phyloP scores from a whole-genome alignment of 257 asterid species.

The Fraxinus excelsior region DNA sequence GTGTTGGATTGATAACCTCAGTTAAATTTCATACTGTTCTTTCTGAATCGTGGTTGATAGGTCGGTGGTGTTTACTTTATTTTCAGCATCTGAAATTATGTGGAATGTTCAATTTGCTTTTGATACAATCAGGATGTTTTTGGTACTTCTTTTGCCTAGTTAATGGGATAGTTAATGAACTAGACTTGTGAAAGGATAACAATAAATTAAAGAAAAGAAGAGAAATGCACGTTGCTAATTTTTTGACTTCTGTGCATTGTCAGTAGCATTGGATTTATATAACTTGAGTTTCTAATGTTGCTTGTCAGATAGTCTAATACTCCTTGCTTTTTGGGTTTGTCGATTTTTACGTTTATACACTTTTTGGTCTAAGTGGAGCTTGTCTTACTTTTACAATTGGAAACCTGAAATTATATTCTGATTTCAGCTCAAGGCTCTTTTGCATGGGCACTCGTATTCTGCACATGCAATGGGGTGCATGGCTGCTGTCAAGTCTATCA shows the following conservation, averaged over 20 bases:
- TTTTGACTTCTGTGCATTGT: background rate
- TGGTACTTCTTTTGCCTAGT: too few species aligned
- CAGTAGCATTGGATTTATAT: background rate
- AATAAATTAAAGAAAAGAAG: background rate
- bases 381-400: background rate
- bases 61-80: background rate
- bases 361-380: background rate
- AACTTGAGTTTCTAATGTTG: background rate
- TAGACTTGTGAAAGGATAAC: too few species aligned
- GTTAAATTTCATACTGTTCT: background rate
- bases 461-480: slow-evolving; percentile 97
- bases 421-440: slow-evolving; percentile 89
- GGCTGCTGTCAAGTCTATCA: slow-evolving; percentile 80
- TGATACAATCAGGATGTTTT: background rate
- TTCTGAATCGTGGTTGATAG: background rate
- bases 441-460: slow-evolving; percentile 96
- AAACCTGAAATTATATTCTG: background rate
- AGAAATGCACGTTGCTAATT: background rate
- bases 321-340: background rate
- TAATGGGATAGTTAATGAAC: too few species aligned
- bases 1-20: background rate
- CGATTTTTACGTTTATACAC: background rate
- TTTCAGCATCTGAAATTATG: background rate
- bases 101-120: background rate
- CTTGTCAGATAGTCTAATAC: background rate